Base-by-base conservation (phyloP, 495 filamentous ascomycete species). In the Daldinia caldariorum region DNA sequence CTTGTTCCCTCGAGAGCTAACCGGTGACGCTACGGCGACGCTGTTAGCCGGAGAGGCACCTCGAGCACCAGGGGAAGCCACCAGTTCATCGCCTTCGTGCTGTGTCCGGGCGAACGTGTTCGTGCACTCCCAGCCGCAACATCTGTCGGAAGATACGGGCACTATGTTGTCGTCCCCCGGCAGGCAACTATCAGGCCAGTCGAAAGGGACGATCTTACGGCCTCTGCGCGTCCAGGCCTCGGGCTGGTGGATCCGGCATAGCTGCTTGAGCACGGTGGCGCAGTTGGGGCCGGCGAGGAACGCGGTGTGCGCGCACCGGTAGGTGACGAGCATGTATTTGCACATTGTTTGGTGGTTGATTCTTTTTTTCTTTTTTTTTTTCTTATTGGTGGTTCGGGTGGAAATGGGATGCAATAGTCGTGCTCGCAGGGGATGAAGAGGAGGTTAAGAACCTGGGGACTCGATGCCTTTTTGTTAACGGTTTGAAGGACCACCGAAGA, bases 241-340 rank as follows among this genome's bases (percentile, higher is more conserved):
- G 1, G 75, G 72, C 4, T 20, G n/a, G 67, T 78, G 58, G 61
- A 77, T 76, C 9, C 76, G 68, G 54, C 70, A 63, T 8, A 80
- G 69, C 50, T 78, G 63, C 1, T 39, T 45, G 37, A 61, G 65
- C 29, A 77, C 55, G 12, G 22, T 35, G 45, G 58, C 38, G 71
- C 78, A 80, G 61, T 26, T 59, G 1, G 70, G 58, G 6, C 69
- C 74, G 7, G 69, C 62, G 14, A 77, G 39, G 22, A 79, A 65
- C 32, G 50, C 65, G 51, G 39, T 20, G 68, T 80, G 78, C 0
- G 61, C 60, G 61, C 78, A 80, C 37, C 72, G 74, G 29, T 41
- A 66, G 9, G 61, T 63, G 14, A 77, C 45, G 6, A 10, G 16
- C 35, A 61, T 65, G 70, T 78, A 80, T 8, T 66, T 20, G 51